A percentile compares a stretch with the other conserved stretches of the same genome.
These are phyloP conservation scores for Aspergillus biplanus DNA, from an alignment of 495 filamentous ascomycete species.

Conservation along the genomic window DNA sequence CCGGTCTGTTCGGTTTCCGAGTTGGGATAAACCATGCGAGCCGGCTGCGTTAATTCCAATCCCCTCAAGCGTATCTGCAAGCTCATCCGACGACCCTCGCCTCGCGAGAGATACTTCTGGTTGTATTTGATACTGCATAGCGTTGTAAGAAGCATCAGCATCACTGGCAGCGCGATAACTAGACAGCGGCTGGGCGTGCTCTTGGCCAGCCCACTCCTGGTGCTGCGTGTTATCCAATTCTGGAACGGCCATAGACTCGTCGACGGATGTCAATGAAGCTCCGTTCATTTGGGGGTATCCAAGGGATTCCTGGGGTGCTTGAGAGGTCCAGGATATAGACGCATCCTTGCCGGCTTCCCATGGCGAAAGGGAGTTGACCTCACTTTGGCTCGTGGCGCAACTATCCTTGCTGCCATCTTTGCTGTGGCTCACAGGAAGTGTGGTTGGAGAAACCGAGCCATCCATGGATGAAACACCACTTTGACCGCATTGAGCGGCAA, in stretches of 20 bases:
- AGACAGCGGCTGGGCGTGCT: slow-evolving; percentile 29
- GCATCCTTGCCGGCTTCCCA: neutral
- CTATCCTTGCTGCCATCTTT: slow-evolving; percentile 8
- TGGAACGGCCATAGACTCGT: slow-evolving; percentile 30
- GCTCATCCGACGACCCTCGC: slow-evolving; percentile 47
- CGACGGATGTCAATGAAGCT: slow-evolving; percentile 16
- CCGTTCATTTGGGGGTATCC: slow-evolving; percentile 29
- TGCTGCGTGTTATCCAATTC: slow-evolving; percentile 23
- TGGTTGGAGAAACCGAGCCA: slow-evolving; percentile 39
- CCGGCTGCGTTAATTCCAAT: slow-evolving; percentile 44
- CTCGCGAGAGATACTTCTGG: slow-evolving; percentile 39
- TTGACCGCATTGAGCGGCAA: slow-evolving; percentile 41
- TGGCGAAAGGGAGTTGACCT: neutral
- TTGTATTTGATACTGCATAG: slow-evolving; percentile 43
- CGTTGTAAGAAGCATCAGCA: slow-evolving; percentile 33
- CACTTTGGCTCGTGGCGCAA: neutral
- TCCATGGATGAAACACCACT: slow-evolving; percentile 17
- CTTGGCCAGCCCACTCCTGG: slow-evolving; percentile 36
- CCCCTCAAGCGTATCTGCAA: slow-evolving; percentile 42
- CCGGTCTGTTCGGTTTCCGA: slow-evolving; percentile 31
- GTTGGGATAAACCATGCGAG: slow-evolving; percentile 30
- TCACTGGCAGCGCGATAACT: slow-evolving; percentile 31
- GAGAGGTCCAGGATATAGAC: slow-evolving; percentile 38
- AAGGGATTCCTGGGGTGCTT: slow-evolving; percentile 35
- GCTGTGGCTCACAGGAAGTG: slow-evolving; percentile 29